phyloP scores from a whole-genome alignment of 23 red algal species.

The Gracilaria caudata region DNA sequence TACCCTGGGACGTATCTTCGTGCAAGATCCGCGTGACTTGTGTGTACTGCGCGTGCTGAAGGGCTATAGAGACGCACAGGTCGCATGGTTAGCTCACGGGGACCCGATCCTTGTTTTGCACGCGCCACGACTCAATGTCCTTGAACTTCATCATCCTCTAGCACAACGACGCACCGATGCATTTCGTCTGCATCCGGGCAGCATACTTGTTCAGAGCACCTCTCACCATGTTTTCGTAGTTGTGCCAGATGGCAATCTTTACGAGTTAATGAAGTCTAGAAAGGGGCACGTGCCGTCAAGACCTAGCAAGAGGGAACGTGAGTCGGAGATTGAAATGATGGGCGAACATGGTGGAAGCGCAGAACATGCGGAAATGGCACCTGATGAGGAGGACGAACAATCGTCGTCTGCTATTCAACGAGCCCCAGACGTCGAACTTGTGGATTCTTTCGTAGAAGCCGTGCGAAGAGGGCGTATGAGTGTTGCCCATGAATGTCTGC shows the following conservation, averaged over 20 bases:
- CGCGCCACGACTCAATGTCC: slow-evolving; percentile 55
- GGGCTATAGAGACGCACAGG: slow-evolving; percentile 73
- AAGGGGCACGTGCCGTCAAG: slow-evolving; percentile 13
- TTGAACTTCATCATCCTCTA: slow-evolving; percentile 60
- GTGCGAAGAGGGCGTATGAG: slow-evolving; percentile 45
- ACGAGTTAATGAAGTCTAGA: slow-evolving; percentile 54
- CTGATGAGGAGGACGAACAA: not conserved
- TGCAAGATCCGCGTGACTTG: slow-evolving; percentile 69
- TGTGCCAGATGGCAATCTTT: slow-evolving; percentile 48
- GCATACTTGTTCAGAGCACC: slow-evolving; percentile 52
- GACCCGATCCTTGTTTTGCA: slow-evolving; percentile 50
- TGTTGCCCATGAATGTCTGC: slow-evolving; percentile 48
- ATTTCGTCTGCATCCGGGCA: slow-evolving; percentile 51
- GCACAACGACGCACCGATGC: slow-evolving; percentile 35
- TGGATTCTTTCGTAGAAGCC: slow-evolving; percentile 39
- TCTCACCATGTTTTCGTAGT: slow-evolving; percentile 50
- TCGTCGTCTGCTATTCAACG: not conserved
- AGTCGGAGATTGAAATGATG: not conserved
- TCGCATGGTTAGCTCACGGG: slow-evolving; percentile 64
- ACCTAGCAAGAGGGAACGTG: not conserved
- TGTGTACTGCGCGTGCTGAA: slow-evolving; percentile 75
- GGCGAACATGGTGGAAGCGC: not conserved
- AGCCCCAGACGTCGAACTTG: slow-evolving; percentile 37
- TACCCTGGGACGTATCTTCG: slow-evolving; percentile 66
- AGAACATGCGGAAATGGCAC: not conserved